Percentiles rank a stretch among this genome's conserved stretches.
These are phyloP conservation scores for Aspergillus haitiensis DNA, from an alignment of 495 filamentous ascomycete species.

Conservation along the genomic window DNA sequence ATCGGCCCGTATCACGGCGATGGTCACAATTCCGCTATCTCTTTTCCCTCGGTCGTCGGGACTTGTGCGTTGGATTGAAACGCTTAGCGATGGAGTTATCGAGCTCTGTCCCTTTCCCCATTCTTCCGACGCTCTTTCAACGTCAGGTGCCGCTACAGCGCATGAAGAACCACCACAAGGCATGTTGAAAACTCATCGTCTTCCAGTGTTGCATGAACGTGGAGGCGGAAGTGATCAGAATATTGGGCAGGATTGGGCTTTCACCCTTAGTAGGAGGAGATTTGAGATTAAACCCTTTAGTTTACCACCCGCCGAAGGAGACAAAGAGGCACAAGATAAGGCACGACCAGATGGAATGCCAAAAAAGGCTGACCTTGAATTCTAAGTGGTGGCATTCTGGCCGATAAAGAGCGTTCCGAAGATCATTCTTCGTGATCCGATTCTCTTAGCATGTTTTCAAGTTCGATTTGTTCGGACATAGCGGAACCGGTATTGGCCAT, in stretches of 20 bases:
- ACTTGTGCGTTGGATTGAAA: constrained; percentile 83
- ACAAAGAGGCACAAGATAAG: constrained; percentile 66
- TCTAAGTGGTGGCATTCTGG: constrained; percentile 41
- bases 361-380: constrained; percentile 71
- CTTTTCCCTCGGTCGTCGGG: constrained; percentile 78
- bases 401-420: constrained; percentile 3
- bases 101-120: constrained; percentile 86
- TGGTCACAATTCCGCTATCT: constrained; percentile 77
- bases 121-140: constrained; percentile 56
- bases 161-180: constrained; percentile 81
- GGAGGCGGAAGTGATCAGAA: constrained; percentile 72
- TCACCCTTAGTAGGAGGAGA: constrained; percentile 78
- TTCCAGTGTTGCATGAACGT: constrained; percentile 84
- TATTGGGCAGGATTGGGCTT: constrained; percentile 82
- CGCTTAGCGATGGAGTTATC: constrained; percentile 81
- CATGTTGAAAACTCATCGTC: constrained; percentile 73
- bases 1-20: constrained; percentile 62
- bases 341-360: constrained; percentile 48
- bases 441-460: constrained; percentile 59
- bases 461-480: constrained; percentile 64
- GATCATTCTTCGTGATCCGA: constrained; percentile 46
- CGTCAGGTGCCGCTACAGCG: constrained; percentile 50
- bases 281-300: constrained; percentile 87
- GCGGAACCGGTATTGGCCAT: constrained; percentile 54
- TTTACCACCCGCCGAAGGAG: constrained; percentile 83